Conservation (phyloP, 208 protist species). For the Acanthamoeba lenticulata region DNA sequence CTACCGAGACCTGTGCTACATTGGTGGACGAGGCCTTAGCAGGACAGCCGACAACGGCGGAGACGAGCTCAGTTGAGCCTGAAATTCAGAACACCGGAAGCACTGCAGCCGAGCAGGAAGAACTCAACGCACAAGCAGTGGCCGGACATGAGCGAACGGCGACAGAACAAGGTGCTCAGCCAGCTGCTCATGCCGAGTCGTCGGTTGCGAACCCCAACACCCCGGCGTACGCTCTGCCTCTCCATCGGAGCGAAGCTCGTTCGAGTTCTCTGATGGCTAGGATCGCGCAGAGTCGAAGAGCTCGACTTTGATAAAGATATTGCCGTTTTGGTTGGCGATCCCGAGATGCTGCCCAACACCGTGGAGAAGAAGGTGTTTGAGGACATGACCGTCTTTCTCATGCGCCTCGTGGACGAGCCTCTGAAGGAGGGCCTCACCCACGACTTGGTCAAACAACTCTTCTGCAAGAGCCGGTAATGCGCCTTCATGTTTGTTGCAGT, state of each 20-base stretch:
- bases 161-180: no score
- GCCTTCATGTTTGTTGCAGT: not conserved
- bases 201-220: no score
- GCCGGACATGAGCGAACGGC: not conserved
- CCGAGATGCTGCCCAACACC: slow-evolving; percentile 40
- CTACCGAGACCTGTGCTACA: no score
- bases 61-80: no score
- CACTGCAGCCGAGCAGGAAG: not conserved
- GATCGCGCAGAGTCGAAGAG: not conserved
- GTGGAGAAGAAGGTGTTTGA: slow-evolving; percentile 10
- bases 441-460: not conserved
- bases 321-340: slow-evolving; percentile 13
- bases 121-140: not conserved
- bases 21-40: no score
- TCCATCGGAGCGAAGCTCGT: no score
- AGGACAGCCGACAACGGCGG: not conserved
- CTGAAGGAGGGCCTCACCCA: slow-evolving; percentile 37
- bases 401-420: slow-evolving; percentile 4
- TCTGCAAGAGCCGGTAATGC: slow-evolving; percentile 52
- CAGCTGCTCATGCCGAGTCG: no score
- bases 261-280: not conserved
- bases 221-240: no score
- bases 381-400: not conserved
- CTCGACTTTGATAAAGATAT: slow-evolving; percentile 29
- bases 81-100: no score